Base-by-base conservation (phyloP, 139 green algal genomes). In the Limnomonas spitsbergensis region DNA sequence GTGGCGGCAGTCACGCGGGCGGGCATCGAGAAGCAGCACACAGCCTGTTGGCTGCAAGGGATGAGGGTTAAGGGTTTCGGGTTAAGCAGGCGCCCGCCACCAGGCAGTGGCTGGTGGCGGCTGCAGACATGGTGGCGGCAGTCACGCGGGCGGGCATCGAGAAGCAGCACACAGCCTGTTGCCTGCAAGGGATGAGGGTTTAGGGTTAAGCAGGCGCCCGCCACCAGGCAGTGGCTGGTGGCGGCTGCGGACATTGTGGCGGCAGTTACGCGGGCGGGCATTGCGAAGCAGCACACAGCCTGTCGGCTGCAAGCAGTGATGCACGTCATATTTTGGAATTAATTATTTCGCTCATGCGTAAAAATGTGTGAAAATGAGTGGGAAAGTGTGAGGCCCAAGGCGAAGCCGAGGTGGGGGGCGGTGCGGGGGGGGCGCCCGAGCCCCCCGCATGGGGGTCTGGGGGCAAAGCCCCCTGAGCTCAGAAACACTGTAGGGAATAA, bases 241-340 rank as follows among this genome's bases (percentile, higher is more conserved):
- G 87, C 88, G 27, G 82, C 40, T 2, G 80, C 38, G 0, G 90
- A 94, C 93, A 97, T 94, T 20, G 86, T 90, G 20, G 91, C 56
- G 2, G 34, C 74, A 29, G 83, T 85, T 2, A 97, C 91, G 4
- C 85, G 85, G n/a, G 79, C 82, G 0, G 75, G 76, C 56, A 97
- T 81, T 14, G 61, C 35, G 72, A 96, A 97, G 26, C 3, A 69
- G 66, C 73, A 77, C 6, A 87, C 92, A 40, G 86, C 83, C 27
- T 87, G 53, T 26, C 86, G 61, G 32, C n/a, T n/a, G n/a, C n/a
- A n/a, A n/a, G n/a, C n/a, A n/a, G n/a, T n/a, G n/a, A n/a, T n/a
- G n/a, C n/a, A n/a, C n/a, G n/a, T n/a, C n/a, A n/a, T n/a, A n/a
- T n/a, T n/a, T n/a, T n/a, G n/a, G n/a, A n/a, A n/a, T n/a, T n/a